phyloP scores from a whole-genome alignment of 768 basidiomycete genomes.

The Serendipita sp. region DNA sequence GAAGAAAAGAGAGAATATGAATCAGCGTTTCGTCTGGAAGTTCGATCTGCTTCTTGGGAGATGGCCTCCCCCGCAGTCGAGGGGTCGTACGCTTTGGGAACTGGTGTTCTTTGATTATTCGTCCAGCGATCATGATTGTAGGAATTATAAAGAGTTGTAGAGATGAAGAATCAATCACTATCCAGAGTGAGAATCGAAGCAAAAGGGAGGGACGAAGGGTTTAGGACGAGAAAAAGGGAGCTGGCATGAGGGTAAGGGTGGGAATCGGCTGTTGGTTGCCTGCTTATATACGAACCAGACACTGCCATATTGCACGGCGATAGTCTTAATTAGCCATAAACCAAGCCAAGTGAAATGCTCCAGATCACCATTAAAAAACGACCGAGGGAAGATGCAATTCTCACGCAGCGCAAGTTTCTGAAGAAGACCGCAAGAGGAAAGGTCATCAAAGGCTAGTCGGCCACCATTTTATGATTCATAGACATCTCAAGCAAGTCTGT shows the following conservation, averaged over 20 bases:
- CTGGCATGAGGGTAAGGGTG: neutral
- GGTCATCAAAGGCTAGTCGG: conserved; percentile 66
- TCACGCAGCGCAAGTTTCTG: conserved; percentile 84
- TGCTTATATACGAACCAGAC: too few species aligned
- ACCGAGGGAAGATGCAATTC: conserved; percentile 48
- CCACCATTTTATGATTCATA: neutral
- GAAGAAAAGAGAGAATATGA: neutral
- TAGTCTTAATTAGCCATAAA: too few species aligned
- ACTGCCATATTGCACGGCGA: neutral
- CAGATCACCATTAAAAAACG: conserved; percentile 63
- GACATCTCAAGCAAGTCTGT: neutral
- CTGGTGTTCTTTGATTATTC: neutral
- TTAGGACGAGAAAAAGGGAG: neutral
- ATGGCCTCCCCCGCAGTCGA: neutral
- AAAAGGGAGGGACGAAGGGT: neutral
- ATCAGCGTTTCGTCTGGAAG: neutral
- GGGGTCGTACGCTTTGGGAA: neutral
- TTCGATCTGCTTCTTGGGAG: neutral
- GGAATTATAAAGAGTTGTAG: neutral
- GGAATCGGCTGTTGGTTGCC: too few species aligned
- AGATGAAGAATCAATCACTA: neutral
- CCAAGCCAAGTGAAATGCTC: conserved; percentile 23
- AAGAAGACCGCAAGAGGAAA: conserved; percentile 91
- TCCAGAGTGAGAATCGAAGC: neutral
- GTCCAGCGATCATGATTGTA: neutral